phyloP scores from a whole-genome alignment of 1,139 yeast species.

The Wickerhamomyces sp. region DNA sequence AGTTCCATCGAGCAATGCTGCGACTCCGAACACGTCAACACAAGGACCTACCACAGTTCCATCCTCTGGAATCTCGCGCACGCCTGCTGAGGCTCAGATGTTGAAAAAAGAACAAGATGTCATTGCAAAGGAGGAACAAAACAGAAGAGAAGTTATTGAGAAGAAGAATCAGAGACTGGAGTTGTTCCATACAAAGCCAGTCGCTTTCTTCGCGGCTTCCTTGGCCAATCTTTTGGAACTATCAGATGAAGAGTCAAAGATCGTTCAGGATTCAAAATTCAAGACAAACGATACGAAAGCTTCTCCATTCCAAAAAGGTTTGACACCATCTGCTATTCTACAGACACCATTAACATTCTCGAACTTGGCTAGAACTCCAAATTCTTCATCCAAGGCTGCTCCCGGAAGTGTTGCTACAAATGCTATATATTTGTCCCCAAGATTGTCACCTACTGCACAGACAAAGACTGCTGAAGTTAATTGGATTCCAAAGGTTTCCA shows the following conservation, averaged over 20 bases:
- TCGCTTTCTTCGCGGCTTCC: constrained; percentile 21
- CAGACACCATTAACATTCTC: constrained; percentile 25
- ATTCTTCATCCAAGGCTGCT: constrained; percentile 13
- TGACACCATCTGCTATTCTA: constrained; percentile 24
- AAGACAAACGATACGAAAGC: constrained; percentile 9
- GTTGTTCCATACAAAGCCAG: constrained; percentile 14
- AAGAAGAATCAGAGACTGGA: constrained; percentile 17
- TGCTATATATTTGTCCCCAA: constrained; percentile 19
- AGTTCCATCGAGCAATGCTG: constrained; percentile 9
- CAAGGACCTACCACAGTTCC: constrained; percentile 9
- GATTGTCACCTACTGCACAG: constrained; percentile 15
- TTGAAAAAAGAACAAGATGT: constrained; percentile 22
- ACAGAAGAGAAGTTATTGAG: constrained; percentile 15
- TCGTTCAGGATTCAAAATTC: constrained; percentile 12
- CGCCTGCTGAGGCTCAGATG: constrained; percentile 14
- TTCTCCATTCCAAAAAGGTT: constrained; percentile 19
- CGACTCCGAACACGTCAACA: constrained; percentile 4
- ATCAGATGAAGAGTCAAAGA: constrained; percentile 21
- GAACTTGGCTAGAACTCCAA: constrained; percentile 20
- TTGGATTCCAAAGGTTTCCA: constrained; percentile 19
- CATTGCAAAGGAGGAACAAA: constrained; percentile 13
- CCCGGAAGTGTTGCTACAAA: constrained; percentile 4
- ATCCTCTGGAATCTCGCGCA: not conserved
- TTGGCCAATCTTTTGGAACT: constrained; percentile 22
- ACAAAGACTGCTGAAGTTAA: constrained; percentile 9